Percentiles rank a stretch among this genome's conserved stretches.
These are phyloP conservation scores for Aspergillus arachidicola DNA, from an alignment of 2,329 filamentous ascomycete genomes.

Conservation along the genomic window DNA sequence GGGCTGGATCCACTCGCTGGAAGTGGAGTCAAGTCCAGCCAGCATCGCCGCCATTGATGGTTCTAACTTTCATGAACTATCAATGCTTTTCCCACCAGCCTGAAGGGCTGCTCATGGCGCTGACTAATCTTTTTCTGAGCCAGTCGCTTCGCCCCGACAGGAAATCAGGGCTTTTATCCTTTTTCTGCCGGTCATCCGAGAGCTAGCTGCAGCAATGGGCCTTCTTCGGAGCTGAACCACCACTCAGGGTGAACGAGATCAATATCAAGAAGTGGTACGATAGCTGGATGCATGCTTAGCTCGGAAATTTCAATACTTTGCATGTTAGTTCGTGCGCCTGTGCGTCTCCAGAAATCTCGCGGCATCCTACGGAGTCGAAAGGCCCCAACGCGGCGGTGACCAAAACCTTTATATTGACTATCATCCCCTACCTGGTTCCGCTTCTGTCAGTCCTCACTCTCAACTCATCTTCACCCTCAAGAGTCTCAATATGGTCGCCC, in stretches of 20 bases:
- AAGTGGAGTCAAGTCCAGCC: conserved; percentile 1
- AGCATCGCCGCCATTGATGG: neutral
- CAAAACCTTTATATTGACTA: conserved; percentile 5
- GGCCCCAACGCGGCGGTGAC: neutral
- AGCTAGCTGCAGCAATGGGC: neutral
- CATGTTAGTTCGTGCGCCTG: neutral
- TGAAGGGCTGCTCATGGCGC: too few relatives aligned
- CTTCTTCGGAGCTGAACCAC: neutral
- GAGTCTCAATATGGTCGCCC: conserved; percentile 17
- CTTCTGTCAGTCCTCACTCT: neutral
- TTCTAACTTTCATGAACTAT: neutral
- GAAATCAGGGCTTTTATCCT: conserved; percentile 5
- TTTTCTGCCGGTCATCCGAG: conserved; percentile 4
- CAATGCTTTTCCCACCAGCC: neutral
- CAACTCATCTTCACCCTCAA: neutral
- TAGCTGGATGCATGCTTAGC: neutral
- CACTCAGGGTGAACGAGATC: neutral
- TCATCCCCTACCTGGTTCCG: neutral
- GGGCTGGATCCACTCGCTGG: neutral
- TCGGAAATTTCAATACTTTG: neutral
- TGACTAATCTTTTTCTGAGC: neutral
- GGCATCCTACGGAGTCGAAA: neutral
- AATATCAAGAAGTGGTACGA: neutral
- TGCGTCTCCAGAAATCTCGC: neutral
- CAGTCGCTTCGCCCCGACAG: neutral